These are phyloP conservation scores for Tanacetum coccineum DNA, from an alignment of 129 eudicot species.

Conservation along the genomic window DNA sequence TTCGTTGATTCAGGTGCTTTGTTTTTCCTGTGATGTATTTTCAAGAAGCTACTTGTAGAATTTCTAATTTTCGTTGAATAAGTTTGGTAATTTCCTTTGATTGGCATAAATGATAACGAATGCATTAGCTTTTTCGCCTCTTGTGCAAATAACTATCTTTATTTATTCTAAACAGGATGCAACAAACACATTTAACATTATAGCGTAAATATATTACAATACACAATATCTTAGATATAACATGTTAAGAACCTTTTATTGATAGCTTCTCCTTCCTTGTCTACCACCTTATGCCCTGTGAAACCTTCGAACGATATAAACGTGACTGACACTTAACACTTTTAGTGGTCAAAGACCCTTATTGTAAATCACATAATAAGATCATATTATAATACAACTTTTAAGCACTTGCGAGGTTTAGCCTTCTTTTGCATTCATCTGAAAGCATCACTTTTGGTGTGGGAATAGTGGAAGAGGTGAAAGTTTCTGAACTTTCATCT, in stretches of 20 bases:
- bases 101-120: neutral
- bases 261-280: slow-evolving; percentile 35
- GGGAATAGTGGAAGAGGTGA: slow-evolving; percentile 28
- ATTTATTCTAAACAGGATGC: neutral
- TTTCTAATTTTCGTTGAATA: slow-evolving; percentile 4
- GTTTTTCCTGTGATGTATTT: slow-evolving; percentile 14
- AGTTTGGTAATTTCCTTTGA: neutral
- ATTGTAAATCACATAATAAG: neutral
- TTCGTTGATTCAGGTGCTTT: neutral
- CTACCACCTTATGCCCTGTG: slow-evolving; percentile 29
- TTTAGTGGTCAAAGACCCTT: slow-evolving; percentile 3
- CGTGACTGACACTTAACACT: neutral
- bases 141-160: slow-evolving; percentile 11
- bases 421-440: slow-evolving; percentile 20
- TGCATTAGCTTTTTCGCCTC: neutral
- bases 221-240: neutral
- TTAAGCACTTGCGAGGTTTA: slow-evolving; percentile 22
- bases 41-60: slow-evolving; percentile 18
- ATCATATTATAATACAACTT: neutral
- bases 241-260: slow-evolving; percentile 17
- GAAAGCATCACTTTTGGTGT: slow-evolving; percentile 32
- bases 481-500: slow-evolving; percentile 17
- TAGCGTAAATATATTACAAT: slow-evolving; percentile 8
- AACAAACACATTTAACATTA: neutral
- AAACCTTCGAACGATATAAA: slow-evolving; percentile 5